Percentiles rank a stretch among this genome's conserved stretches.
Conservation (phyloP, 2,329 filamentous ascomycete genomes). For the Graphilbum sp. region DNA sequence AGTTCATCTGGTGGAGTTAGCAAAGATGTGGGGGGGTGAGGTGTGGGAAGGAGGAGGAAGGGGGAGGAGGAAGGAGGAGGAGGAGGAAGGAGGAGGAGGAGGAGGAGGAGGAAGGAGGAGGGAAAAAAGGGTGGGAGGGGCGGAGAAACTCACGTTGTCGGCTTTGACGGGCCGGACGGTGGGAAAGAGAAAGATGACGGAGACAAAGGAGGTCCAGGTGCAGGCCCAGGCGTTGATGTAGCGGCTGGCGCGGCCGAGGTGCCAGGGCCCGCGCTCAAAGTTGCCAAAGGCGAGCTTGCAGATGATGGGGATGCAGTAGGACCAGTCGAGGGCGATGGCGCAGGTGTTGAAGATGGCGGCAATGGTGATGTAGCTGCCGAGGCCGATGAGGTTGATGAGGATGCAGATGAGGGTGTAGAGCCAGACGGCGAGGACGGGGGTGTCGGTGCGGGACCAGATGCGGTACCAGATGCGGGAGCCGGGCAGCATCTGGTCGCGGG, state of each 20-base stretch:
- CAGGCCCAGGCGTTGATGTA: constrained; percentile 31
- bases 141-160: constrained; percentile 20
- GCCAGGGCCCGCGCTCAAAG: constrained; percentile 35
- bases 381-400: constrained; percentile 40
- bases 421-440: constrained; percentile 38
- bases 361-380: constrained; percentile 37
- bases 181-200: constrained; percentile 36
- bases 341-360: constrained; percentile 36
- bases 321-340: constrained; percentile 37
- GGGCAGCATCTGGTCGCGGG: constrained; percentile 33
- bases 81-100: neutral
- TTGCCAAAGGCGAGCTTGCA: constrained; percentile 32
- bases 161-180: constrained; percentile 27
- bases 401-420: constrained; percentile 36
- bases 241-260: constrained; percentile 25
- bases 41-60: neutral
- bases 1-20: constrained; percentile 31
- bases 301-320: constrained; percentile 38
- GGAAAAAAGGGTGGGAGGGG: neutral
- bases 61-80: neutral
- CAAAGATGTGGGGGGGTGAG: neutral
- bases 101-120: neutral
- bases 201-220: constrained; percentile 34
- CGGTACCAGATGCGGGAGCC: constrained; percentile 30
- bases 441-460: constrained; percentile 29